A percentile compares a stretch with the other conserved stretches of the same genome.
These are phyloP conservation scores for Heliocybe sulcata DNA, from an alignment of 1,284 basidiomycete genomes.

Conservation along the genomic window DNA sequence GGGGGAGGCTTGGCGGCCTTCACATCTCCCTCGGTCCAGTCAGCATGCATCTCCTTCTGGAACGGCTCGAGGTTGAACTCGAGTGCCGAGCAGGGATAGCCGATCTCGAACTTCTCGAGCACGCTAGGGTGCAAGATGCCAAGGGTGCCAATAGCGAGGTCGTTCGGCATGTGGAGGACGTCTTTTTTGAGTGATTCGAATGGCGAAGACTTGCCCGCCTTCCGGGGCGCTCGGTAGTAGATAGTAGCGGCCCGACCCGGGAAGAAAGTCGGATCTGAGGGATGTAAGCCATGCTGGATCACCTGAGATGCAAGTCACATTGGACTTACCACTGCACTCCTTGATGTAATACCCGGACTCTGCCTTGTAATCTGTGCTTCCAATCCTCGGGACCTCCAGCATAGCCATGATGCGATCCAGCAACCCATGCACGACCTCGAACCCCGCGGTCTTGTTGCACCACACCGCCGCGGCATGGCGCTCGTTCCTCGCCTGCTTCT, in stretches of 20 bases:
- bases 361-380: conserved; percentile 45
- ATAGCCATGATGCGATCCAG: conserved; percentile 94
- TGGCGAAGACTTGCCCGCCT: conserved; percentile 23
- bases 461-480: conserved; percentile 87
- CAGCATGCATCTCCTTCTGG: conserved; percentile 61
- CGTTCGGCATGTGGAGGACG: conserved; percentile 24
- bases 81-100: conserved; percentile 91
- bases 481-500: conserved; percentile 85
- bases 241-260: conserved; percentile 91
- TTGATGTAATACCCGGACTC: conserved; percentile 88
- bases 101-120: conserved; percentile 88
- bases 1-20: neutral
- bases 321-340: conserved; percentile 66
- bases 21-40: conserved; percentile 21
- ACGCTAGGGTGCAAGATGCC: conserved; percentile 90
- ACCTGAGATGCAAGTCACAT: neutral
- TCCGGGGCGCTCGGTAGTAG: conserved; percentile 63
- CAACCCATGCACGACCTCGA: conserved; percentile 95
- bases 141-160: conserved; percentile 75
- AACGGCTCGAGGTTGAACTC: conserved; percentile 95
- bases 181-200: conserved; percentile 27
- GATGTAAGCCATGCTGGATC: neutral
- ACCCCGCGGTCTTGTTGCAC: conserved; percentile 95
- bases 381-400: conserved; percentile 82
- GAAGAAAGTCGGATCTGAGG: conserved; percentile 84